A percentile compares a stretch with the other conserved stretches of the same genome.
These are phyloP conservation scores for Neurospora sp. DNA, from an alignment of 495 filamentous ascomycete species.

Conservation along the genomic window DNA sequence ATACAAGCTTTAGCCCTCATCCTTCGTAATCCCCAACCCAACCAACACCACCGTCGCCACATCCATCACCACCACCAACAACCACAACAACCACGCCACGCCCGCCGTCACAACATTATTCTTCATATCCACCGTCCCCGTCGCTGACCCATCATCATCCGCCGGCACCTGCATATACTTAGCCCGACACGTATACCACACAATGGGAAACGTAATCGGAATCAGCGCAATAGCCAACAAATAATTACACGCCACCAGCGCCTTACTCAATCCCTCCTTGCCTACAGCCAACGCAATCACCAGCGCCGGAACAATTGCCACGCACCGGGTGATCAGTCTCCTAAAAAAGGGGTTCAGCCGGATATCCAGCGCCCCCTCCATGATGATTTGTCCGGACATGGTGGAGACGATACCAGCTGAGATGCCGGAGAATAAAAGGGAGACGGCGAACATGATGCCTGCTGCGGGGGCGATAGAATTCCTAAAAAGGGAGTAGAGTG, in stretches of 20 bases:
- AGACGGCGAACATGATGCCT: slow-evolving; percentile 46
- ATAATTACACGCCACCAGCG: slow-evolving; percentile 35
- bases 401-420: slow-evolving; percentile 48
- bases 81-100: slow-evolving; percentile 10
- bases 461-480: slow-evolving; percentile 50
- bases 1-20: neutral
- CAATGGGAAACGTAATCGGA: slow-evolving; percentile 35
- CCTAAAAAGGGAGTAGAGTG: slow-evolving; percentile 55
- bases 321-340: slow-evolving; percentile 41
- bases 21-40: slow-evolving; percentile 5
- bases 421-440: slow-evolving; percentile 43
- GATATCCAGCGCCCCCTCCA: slow-evolving; percentile 45
- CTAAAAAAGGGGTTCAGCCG: slow-evolving; percentile 39
- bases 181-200: slow-evolving; percentile 33
- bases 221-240: slow-evolving; percentile 34
- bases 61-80: slow-evolving; percentile 13
- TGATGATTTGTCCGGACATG: slow-evolving; percentile 50
- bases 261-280: slow-evolving; percentile 27
- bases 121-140: slow-evolving; percentile 3
- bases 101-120: neutral
- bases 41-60: slow-evolving; percentile 12
- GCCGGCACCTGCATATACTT: slow-evolving; percentile 34
- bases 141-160: neutral
- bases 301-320: slow-evolving; percentile 67
- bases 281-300: slow-evolving; percentile 68